phyloP scores from a whole-genome alignment of 805 yeast genomes.

The Jamesozyma piceae region DNA sequence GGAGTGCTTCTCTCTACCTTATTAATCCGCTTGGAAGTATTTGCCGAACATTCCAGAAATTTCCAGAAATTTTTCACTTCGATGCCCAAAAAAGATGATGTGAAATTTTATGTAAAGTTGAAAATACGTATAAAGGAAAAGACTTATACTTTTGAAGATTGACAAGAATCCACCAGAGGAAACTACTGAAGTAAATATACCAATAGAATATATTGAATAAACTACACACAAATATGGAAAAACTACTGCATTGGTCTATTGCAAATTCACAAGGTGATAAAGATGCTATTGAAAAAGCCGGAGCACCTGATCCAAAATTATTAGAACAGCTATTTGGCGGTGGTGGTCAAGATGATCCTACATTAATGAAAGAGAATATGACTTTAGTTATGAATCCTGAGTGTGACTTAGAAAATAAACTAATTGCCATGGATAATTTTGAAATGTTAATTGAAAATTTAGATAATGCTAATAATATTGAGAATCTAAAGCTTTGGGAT shows the following conservation, averaged over 20 bases:
- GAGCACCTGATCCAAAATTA: slow-evolving; percentile 70
- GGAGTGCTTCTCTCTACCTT: no score
- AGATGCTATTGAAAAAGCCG: slow-evolving; percentile 52
- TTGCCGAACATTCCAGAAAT: slow-evolving; percentile 1
- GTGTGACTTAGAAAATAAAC: slow-evolving; percentile 51
- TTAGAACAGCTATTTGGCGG: slow-evolving; percentile 70
- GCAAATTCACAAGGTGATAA: slow-evolving; percentile 67
- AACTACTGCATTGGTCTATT: slow-evolving; percentile 84
- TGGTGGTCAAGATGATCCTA: slow-evolving; percentile 74
- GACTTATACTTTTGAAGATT: no score
- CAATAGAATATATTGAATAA: no score
- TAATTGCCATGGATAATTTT: slow-evolving; percentile 77
- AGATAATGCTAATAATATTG: slow-evolving; percentile 91
- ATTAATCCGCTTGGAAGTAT: background rate
- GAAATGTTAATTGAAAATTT: slow-evolving; percentile 89
- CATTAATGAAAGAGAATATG: slow-evolving; percentile 75
- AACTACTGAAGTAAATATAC: no score
- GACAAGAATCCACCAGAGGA: no score
- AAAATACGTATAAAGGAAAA: no score
- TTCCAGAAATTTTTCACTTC: slow-evolving; percentile 2
- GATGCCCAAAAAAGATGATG: background rate
- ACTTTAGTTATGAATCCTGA: slow-evolving; percentile 48
- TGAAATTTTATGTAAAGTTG: background rate
- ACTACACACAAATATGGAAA: slow-evolving; percentile 87
- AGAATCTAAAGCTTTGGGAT: slow-evolving; percentile 74